Conservation (phyloP, 345 rosid species). For the Citrus sp. region DNA sequence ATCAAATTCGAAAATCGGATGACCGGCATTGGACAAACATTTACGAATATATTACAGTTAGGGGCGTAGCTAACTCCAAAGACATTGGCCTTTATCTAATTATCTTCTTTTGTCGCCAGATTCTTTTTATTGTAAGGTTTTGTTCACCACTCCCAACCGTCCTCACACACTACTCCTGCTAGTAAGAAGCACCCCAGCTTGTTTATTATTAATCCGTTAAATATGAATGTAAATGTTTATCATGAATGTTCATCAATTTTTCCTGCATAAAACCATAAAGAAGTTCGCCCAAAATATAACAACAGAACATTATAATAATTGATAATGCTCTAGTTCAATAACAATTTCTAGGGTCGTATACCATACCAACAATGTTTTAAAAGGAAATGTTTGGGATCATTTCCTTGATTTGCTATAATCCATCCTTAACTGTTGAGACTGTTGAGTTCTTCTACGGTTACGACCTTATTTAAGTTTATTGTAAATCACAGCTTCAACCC, state of each 20-base stretch:
- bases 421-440: too few species aligned
- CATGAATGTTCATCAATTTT: neutral
- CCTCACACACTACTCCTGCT: neutral
- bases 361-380: too few species aligned
- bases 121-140: neutral
- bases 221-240: neutral
- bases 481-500: too few species aligned
- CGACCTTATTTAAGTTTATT: too few species aligned
- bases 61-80: slow-evolving; percentile 9
- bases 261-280: neutral
- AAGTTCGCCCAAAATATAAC: neutral
- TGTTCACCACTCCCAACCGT: neutral
- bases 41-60: neutral
- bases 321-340: too few species aligned
- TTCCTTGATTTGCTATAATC: too few species aligned
- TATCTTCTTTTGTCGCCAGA: neutral
- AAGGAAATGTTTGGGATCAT: too few species aligned
- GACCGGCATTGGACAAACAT: slow-evolving; percentile 1
- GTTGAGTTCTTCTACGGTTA: too few species aligned
- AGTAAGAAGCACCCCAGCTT: neutral
- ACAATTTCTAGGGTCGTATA: too few species aligned
- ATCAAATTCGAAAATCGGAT: slow-evolving; percentile 7
- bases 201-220: neutral
- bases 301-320: neutral
- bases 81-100: neutral